phyloP scores from a whole-genome alignment of 1,139 yeast genomes.

The Candida glucosophila region DNA sequence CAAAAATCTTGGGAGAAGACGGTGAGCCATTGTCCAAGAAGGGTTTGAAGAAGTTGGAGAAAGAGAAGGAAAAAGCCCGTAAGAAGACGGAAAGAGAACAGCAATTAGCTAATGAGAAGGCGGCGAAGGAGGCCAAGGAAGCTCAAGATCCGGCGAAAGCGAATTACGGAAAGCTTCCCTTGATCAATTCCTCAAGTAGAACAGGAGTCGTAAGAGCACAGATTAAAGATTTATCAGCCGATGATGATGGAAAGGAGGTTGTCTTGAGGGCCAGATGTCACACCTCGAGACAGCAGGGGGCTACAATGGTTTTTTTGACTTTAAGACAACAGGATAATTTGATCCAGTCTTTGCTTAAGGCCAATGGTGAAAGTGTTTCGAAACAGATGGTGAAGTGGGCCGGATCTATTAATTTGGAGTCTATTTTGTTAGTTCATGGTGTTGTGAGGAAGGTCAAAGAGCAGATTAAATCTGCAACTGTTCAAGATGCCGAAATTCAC shows the following conservation, averaged over 20 bases:
- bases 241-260: slow-evolving; percentile 71
- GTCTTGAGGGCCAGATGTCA: slow-evolving; percentile 91
- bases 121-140: slow-evolving; percentile 62
- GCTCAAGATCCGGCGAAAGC: slow-evolving; percentile 81
- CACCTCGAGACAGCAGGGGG: slow-evolving; percentile 90
- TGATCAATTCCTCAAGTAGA: slow-evolving; percentile 70
- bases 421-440: slow-evolving; percentile 89
- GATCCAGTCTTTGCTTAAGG: slow-evolving; percentile 78
- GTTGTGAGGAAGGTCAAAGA: slow-evolving; percentile 76
- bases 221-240: slow-evolving; percentile 47
- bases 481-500: slow-evolving; percentile 82
- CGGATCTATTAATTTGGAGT: slow-evolving; percentile 74
- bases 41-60: slow-evolving; percentile 89
- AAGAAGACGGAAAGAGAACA: slow-evolving; percentile 93
- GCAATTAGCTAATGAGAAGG: slow-evolving; percentile 77
- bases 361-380: slow-evolving; percentile 55
- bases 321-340: slow-evolving; percentile 82
- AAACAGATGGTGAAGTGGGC: slow-evolving; percentile 98
- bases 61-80: slow-evolving; percentile 85
- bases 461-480: slow-evolving; percentile 81
- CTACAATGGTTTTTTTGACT: slow-evolving; percentile 83
- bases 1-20: slow-evolving; percentile 58
- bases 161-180: slow-evolving; percentile 83
- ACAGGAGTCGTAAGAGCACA: slow-evolving; percentile 52
- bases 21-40: slow-evolving; percentile 94